Evolutionary conservation across 805 yeast genomes (phyloP).

Genomic region (Kluyveromyces starmeri): DNA sequence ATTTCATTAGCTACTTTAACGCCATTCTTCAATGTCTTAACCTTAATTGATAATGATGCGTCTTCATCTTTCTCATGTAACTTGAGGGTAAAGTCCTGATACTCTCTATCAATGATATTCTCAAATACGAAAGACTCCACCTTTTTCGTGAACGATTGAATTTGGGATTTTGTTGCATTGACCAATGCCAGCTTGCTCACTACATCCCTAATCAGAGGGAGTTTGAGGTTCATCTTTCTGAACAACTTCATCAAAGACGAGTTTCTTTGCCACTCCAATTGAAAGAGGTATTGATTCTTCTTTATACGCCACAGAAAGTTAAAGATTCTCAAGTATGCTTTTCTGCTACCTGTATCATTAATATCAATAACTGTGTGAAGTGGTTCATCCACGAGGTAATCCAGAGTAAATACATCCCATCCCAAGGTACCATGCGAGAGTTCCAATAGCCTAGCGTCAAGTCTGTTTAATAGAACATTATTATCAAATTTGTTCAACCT

Average conservation of each 20-base stretch:
- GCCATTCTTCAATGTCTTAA: slow-evolving; percentile 18
- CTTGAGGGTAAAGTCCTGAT: slow-evolving; percentile 26
- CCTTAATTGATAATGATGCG: slow-evolving; percentile 30
- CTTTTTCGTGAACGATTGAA: slow-evolving; percentile 27
- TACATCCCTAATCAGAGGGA: slow-evolving; percentile 24
- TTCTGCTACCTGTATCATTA: slow-evolving; percentile 34
- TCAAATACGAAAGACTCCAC: slow-evolving; percentile 27
- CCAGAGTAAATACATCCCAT: slow-evolving; percentile 90
- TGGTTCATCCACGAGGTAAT: slow-evolving; percentile 50
- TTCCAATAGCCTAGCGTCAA: slow-evolving; percentile 80
- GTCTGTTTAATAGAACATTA: slow-evolving; percentile 37
- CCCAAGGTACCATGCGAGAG: slow-evolving; percentile 67
- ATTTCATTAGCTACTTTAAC: slow-evolving; percentile 22
- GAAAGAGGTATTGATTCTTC: slow-evolving; percentile 47
- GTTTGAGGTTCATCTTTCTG: slow-evolving; percentile 13
- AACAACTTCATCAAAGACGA: slow-evolving; percentile 27
- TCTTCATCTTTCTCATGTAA: slow-evolving; percentile 21
- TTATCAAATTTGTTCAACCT: slow-evolving; percentile 28
- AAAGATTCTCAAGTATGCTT: slow-evolving; percentile 69
- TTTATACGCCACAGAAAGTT: slow-evolving; percentile 77
- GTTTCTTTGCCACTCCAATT: slow-evolving; percentile 38
- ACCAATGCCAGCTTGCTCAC: slow-evolving; percentile 23
- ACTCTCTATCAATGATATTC: slow-evolving; percentile 27
- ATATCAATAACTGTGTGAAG: slow-evolving; percentile 49
- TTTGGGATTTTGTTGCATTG: slow-evolving; percentile 26